Conservation (phyloP, 208 protist species). For the Acanthamoeba triangularis region DNA sequence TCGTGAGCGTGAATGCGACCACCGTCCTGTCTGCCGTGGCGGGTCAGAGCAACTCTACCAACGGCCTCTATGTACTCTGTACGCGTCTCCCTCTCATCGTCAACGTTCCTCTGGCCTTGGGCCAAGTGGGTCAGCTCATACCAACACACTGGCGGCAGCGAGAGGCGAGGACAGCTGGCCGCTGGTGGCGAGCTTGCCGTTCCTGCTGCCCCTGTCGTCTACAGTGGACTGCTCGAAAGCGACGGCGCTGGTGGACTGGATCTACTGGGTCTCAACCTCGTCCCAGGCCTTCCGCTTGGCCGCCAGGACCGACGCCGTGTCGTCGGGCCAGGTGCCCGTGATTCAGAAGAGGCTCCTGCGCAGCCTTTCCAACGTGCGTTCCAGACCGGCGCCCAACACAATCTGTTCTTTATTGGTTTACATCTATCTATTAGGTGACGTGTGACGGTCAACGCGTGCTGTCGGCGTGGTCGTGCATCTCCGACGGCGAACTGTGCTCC, state of each 20-base stretch:
- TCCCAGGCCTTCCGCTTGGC: conserved; percentile 1
- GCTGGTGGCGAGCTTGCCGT: not conserved
- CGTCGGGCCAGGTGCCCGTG: too few species aligned
- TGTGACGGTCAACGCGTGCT: conserved; percentile 7
- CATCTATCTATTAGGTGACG: not conserved
- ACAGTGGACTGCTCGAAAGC: conserved; percentile 4
- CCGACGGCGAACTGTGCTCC: conserved; percentile 15
- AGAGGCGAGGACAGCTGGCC: not conserved
- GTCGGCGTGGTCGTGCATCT: conserved; percentile 45
- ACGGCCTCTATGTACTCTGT: not conserved
- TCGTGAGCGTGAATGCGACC: not conserved
- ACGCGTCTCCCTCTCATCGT: not conserved
- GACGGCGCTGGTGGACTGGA: conserved; percentile 46
- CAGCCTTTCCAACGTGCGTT: too few species aligned
- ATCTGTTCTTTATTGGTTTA: too few species aligned
- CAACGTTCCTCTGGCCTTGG: too few species aligned
- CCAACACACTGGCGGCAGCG: not conserved
- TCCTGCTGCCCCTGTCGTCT: not conserved
- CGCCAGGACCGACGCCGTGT: not conserved
- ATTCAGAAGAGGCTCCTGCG: too few species aligned
- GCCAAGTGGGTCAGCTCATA: too few species aligned
- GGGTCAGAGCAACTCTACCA: not conserved
- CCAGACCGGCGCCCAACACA: too few species aligned
- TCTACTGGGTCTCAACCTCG: conserved; percentile 50
- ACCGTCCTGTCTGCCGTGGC: not conserved